Evolutionary conservation across 2,329 filamentous ascomycete species (phyloP).

Genomic region (Neofusicoccum cordaticola): DNA sequence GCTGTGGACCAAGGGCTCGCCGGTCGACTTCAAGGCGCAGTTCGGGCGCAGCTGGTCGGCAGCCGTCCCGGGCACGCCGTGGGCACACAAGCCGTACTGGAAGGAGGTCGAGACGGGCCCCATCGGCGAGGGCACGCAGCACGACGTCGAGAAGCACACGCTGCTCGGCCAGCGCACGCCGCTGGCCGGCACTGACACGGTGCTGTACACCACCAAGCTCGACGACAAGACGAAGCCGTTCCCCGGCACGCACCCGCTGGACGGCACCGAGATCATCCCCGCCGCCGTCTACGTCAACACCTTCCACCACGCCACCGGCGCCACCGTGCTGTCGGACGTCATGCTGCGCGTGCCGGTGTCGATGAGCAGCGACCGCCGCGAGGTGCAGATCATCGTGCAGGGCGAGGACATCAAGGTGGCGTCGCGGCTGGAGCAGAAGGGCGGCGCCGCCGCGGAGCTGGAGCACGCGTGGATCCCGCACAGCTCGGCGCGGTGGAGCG

Average conservation of each 20-base stretch:
- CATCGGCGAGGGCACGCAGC: conserved; percentile 14
- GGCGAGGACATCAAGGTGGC: conserved; percentile 31
- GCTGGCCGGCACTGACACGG: conserved; percentile 28
- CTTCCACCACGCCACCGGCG: conserved; percentile 35
- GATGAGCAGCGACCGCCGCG: conserved; percentile 31
- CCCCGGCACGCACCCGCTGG: conserved; percentile 40
- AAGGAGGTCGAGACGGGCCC: conserved; percentile 18
- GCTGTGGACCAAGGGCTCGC: conserved; percentile 31
- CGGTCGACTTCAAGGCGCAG: conserved; percentile 26
- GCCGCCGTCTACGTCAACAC: conserved; percentile 44
- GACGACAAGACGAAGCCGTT: conserved; percentile 42
- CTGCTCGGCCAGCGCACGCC: conserved; percentile 33
- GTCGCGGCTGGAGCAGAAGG: conserved; percentile 29
- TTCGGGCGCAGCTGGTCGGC: conserved; percentile 17
- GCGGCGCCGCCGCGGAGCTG: not conserved
- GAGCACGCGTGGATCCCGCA: conserved; percentile 35
- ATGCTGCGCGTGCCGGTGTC: conserved; percentile 37
- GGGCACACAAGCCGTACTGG: conserved; percentile 24
- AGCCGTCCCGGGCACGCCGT: conserved; percentile 26
- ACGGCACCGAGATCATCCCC: conserved; percentile 45
- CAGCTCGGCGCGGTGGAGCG: conserved; percentile 23
- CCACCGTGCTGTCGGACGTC: conserved; percentile 31
- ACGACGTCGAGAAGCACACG: conserved; percentile 37
- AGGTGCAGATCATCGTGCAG: conserved; percentile 39
- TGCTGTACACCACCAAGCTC: conserved; percentile 30